Evolutionary conservation across 164 flowering plant species (phyloP), one percentile per base, ranked within the genome.

Genomic region (Taxillus chinensis): DNA sequence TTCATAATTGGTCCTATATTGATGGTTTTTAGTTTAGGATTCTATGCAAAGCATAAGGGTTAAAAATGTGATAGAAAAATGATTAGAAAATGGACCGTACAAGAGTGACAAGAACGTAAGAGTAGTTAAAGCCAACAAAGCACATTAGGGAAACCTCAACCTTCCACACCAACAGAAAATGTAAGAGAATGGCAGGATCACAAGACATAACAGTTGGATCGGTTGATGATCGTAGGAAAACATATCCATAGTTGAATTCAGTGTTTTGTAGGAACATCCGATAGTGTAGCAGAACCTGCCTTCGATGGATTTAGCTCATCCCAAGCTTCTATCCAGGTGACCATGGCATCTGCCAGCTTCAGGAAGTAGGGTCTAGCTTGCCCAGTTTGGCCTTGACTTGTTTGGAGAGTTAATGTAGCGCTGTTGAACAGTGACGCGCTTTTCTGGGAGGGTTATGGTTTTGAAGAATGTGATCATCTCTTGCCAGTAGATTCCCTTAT

Each of bases 401-500:
- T 45, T 65, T 68, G 13, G 75, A 61, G 52, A 73, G 75, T 62
- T 72, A 63, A 68, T 39, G 70, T 68, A 73, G 63, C 75, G 68
- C 43, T 68, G 27, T 46, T 73, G 75, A 45, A 73, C 75, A 3
- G 67, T 62, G 12, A 64, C 61, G 67, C 66, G 65, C 5, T 72
- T 69, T 67, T 72, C 65, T 43, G 75, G 62, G 15, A 72, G 72
- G 11, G 40, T 41, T 7, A 39, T 64, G 5, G 68, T 50, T 57
- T 68, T 67, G 64, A 65, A 73, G 62, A 73, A 73, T 3, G 75
- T 69, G 69, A 73, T 73, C 45, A 63, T 15, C 45, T 72, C 71
- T 51, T 67, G 75, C 75, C 75, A 72, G 68, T 55, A 72, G 65
- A 72, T 72, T 1, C 75, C 75, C 48, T 68, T 68, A 66, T 72